Evolutionary conservation across 805 yeast genomes (phyloP).

Genomic region (Cyberlindnera americana): DNA sequence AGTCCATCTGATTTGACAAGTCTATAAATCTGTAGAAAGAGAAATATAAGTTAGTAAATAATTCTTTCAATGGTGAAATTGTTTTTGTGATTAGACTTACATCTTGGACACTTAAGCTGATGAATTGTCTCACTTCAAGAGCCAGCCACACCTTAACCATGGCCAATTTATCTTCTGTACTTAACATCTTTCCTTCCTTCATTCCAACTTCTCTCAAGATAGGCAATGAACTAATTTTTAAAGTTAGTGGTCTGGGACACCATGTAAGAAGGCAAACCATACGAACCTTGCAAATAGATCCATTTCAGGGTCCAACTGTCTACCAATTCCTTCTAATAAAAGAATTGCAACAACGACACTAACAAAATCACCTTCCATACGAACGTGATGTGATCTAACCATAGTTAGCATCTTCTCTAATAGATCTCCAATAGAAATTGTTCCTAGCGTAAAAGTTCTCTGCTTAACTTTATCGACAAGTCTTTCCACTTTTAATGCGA

Average conservation of each 20-base stretch:
- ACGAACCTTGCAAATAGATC: constrained; percentile 96
- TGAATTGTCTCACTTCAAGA: constrained; percentile 81
- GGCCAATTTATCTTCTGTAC: constrained; percentile 59
- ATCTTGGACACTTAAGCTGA: constrained; percentile 78
- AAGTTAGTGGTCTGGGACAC: constrained; percentile 31
- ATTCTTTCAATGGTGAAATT: neutral
- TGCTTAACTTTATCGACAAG: constrained; percentile 77
- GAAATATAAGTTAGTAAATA: constrained; percentile 9
- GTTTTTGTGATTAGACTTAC: constrained; percentile 37
- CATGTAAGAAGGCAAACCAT: constrained; percentile 39
- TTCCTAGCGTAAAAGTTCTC: constrained; percentile 89
- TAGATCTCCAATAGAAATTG: constrained; percentile 87
- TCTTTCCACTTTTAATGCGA: constrained; percentile 82
- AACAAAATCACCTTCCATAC: constrained; percentile 96
- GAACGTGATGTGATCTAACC: constrained; percentile 92
- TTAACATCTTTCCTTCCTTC: constrained; percentile 59
- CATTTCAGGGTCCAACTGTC: constrained; percentile 88
- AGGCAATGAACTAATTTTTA: constrained; percentile 33
- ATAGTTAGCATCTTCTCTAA: constrained; percentile 81
- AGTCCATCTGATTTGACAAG: constrained; percentile 62
- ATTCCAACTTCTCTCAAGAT: constrained; percentile 65
- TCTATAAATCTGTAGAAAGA: constrained; percentile 36
- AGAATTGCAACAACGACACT: constrained; percentile 93
- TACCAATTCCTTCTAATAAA: constrained; percentile 89
- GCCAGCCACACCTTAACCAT: constrained; percentile 93